These are phyloP conservation scores for Ceratopteris richardii DNA, from an alignment of 75 land plant species.

Conservation along the genomic window DNA sequence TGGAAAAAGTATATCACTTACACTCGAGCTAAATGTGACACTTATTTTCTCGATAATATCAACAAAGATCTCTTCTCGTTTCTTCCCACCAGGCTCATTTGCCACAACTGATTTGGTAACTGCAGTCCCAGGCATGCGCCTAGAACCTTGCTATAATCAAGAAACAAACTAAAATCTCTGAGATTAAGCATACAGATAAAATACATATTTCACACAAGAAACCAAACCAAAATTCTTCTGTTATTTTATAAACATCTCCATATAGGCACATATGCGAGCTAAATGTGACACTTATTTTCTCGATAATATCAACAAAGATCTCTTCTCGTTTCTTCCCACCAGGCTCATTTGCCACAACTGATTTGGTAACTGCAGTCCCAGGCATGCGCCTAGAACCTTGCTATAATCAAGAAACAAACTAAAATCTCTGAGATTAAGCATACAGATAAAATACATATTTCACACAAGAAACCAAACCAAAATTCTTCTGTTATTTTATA, in stretches of 20 bases:
- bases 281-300: conserved; percentile 94
- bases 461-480: no score
- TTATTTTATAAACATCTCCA: no score
- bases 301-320: conserved; percentile 95
- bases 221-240: no score
- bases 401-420: conserved; percentile 34
- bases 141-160: conserved; percentile 81
- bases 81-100: conserved; percentile 78
- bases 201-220: no score
- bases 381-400: conserved; percentile 97
- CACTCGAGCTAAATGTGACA: conserved; percentile 96
- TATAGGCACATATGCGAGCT: no score
- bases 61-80: conserved; percentile 96
- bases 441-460: no score
- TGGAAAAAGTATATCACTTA: conserved; percentile 32
- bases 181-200: no score
- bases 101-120: conserved; percentile 98
- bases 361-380: conserved; percentile 94
- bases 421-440: no score
- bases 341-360: conserved; percentile 91
- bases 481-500: no score
- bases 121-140: conserved; percentile 94
- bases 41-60: conserved; percentile 96
- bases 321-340: conserved; percentile 91
- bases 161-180: no score